Percentiles rank a stretch among this genome's conserved stretches.
Evolutionary conservation across 177 flowering plant species (phyloP).

Genomic region (Vitis hybrid): DNA sequence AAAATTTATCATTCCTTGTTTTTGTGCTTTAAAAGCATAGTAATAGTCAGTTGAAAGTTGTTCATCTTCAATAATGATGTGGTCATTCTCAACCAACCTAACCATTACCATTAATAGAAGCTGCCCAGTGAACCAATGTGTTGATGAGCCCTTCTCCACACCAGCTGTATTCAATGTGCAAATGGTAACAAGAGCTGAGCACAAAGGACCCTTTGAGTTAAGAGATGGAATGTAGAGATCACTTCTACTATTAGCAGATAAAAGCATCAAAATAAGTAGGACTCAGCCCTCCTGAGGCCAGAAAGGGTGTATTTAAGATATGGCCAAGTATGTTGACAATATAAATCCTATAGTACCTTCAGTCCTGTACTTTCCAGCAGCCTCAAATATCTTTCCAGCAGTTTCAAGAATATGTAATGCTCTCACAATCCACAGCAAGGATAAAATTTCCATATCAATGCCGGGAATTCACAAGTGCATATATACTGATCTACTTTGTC

Average conservation of each 20-base stretch:
- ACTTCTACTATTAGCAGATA: constrained; percentile 89
- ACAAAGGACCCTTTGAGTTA: constrained; percentile 66
- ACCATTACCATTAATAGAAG: constrained; percentile 37
- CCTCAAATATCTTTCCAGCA: constrained; percentile 50
- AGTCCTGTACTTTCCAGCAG: constrained; percentile 50
- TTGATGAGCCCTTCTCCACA: constrained; percentile 93
- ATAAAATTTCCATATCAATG: constrained; percentile 74
- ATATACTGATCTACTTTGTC: constrained; percentile 51
- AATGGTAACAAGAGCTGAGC: constrained; percentile 76
- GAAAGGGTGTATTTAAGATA: constrained; percentile 69
- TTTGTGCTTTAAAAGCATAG: constrained; percentile 65
- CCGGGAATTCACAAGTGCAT: constrained; percentile 49
- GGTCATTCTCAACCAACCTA: constrained; percentile 53
- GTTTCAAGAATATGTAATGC: constrained; percentile 37
- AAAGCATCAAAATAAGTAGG: constrained; percentile 87
- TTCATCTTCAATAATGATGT: constrained; percentile 57
- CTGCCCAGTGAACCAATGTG: constrained; percentile 85
- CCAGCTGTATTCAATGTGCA: constrained; percentile 93
- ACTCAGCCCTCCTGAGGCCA: constrained; percentile 56
- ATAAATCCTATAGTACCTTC: constrained; percentile 82
- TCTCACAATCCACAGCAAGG: constrained; percentile 69
- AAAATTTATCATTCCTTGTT: constrained; percentile 57
- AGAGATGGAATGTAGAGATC: constrained; percentile 79
- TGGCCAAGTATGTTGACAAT: constrained; percentile 72
- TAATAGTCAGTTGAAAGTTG: constrained; percentile 71